phyloP scores from a whole-genome alignment of 495 filamentous ascomycete genomes.

The Terfezia claveryi region DNA sequence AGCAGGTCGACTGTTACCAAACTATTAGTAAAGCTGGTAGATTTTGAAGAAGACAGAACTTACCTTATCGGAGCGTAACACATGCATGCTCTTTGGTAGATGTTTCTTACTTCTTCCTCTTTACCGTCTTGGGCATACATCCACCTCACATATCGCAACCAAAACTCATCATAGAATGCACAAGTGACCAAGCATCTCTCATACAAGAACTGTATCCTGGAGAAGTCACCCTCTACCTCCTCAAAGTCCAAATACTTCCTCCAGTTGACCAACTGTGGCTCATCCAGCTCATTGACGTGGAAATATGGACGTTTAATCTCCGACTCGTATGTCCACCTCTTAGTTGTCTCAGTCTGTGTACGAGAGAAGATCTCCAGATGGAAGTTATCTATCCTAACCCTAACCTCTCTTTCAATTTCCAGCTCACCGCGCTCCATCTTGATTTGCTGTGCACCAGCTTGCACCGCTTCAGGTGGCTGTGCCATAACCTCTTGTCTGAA shows the following conservation, averaged over 20 bases:
- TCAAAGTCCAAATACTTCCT: slow-evolving; percentile 93
- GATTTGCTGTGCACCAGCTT: slow-evolving; percentile 27
- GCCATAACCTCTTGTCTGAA: slow-evolving; percentile 49
- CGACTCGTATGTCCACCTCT: slow-evolving; percentile 86
- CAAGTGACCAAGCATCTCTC: slow-evolving; percentile 83
- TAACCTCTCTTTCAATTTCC: slow-evolving; percentile 67
- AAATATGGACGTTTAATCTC: slow-evolving; percentile 95
- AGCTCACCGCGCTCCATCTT: slow-evolving; percentile 36
- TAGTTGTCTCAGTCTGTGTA: slow-evolving; percentile 73
- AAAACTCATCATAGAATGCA: slow-evolving; percentile 92
- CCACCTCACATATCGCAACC: slow-evolving; percentile 93
- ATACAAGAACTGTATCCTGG: slow-evolving; percentile 61
- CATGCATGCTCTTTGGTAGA: slow-evolving; percentile 72
- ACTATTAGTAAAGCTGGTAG: neutral
- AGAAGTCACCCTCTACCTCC: slow-evolving; percentile 59
- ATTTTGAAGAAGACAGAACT: slow-evolving; percentile 8
- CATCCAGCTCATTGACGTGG: slow-evolving; percentile 81
- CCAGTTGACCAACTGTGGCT: slow-evolving; percentile 77
- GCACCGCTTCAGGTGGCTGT: slow-evolving; percentile 28
- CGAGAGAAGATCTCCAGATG: slow-evolving; percentile 62
- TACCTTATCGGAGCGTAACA: slow-evolving; percentile 61
- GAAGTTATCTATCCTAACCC: slow-evolving; percentile 53
- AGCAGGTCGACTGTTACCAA: slow-evolving; percentile 31
- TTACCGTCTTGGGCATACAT: slow-evolving; percentile 66
- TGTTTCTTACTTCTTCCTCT: slow-evolving; percentile 76